phyloP scores from a whole-genome alignment of 2,329 filamentous ascomycete species.

The Colletotrichum tabaci region DNA sequence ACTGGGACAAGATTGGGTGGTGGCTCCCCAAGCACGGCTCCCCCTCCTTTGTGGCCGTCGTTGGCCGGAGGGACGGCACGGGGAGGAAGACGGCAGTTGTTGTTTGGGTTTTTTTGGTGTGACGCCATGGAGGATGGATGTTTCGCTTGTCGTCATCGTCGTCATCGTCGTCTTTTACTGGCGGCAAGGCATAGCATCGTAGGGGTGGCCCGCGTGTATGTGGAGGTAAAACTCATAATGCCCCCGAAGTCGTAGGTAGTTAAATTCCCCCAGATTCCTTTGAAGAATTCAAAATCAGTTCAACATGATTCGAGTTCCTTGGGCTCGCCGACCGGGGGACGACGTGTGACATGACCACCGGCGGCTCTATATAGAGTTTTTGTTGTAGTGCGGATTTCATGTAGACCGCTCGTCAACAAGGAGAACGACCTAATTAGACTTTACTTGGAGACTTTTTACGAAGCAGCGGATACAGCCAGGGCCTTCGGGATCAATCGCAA shows the following conservation, averaged over 20 bases:
- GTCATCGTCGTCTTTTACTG: slow-evolving; percentile 17
- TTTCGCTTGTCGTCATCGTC: slow-evolving; percentile 26
- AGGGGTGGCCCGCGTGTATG: slow-evolving; percentile 26
- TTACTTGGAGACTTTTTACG: too few species aligned
- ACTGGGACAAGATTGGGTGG: slow-evolving; percentile 22
- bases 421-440: too few species aligned
- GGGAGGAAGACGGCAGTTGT: slow-evolving; percentile 30
- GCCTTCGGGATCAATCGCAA: too few species aligned
- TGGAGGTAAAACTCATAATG: slow-evolving; percentile 35
- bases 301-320: neutral
- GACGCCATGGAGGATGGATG: slow-evolving; percentile 24
- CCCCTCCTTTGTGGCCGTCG: slow-evolving; percentile 16
- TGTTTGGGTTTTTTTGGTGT: slow-evolving; percentile 16
- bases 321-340: neutral
- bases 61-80: slow-evolving; percentile 2
- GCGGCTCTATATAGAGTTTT: too few species aligned
- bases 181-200: slow-evolving; percentile 38
- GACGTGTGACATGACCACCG: too few species aligned
- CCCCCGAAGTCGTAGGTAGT: slow-evolving; percentile 28
- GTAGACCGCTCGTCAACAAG: too few species aligned
- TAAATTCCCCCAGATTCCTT: slow-evolving; percentile 28
- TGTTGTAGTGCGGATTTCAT: too few species aligned
- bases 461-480: too few species aligned
- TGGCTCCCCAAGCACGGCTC: slow-evolving; percentile 19
- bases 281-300: slow-evolving; percentile 33